Evolutionary conservation across 169 alveolate species (phyloP).

Genomic region (Cyclospora cayetanensis): DNA sequence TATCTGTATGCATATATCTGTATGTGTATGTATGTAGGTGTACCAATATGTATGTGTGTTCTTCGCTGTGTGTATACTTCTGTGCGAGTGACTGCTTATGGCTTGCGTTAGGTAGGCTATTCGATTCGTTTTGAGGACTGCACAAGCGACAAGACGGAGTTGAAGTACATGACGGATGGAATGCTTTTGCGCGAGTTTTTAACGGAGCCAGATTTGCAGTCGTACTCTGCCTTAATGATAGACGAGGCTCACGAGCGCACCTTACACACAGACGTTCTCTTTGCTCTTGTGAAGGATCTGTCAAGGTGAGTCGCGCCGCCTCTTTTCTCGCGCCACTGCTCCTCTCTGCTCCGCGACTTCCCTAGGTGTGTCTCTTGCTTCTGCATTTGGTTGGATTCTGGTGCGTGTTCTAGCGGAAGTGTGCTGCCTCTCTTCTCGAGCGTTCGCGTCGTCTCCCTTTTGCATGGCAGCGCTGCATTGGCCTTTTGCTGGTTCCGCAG

Average conservation of each 20-base stretch:
- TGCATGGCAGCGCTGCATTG: too few species aligned
- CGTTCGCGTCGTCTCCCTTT: too few species aligned
- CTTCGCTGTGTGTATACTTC: too few species aligned
- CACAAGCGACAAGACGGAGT: slow-evolving; percentile 93
- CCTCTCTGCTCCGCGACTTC: background rate
- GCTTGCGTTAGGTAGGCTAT: slow-evolving; percentile 82
- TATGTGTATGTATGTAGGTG: too few species aligned
- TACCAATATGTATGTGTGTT: too few species aligned
- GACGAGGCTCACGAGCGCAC: slow-evolving; percentile 99
- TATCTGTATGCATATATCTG: too few species aligned
- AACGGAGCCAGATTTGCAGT: slow-evolving; percentile 95
- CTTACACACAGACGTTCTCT: slow-evolving; percentile 98
- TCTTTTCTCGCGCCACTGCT: background rate
- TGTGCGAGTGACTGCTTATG: too few species aligned
- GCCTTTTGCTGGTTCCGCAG: too few species aligned
- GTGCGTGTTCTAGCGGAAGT: too few species aligned
- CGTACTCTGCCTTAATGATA: slow-evolving; percentile 95
- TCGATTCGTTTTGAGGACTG: slow-evolving; percentile 98
- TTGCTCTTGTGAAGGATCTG: slow-evolving; percentile 97
- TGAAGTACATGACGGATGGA: slow-evolving; percentile 99
- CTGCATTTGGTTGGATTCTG: too few species aligned
- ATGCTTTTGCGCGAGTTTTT: slow-evolving; percentile 97
- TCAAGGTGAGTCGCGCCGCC: slow-evolving; percentile 70
- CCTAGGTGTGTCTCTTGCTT: too few species aligned
- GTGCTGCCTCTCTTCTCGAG: too few species aligned